These are phyloP conservation scores for Sphagnum contortum DNA, from an alignment of 225 moss, liverwort and hornwort genomes.

Conservation along the genomic window DNA sequence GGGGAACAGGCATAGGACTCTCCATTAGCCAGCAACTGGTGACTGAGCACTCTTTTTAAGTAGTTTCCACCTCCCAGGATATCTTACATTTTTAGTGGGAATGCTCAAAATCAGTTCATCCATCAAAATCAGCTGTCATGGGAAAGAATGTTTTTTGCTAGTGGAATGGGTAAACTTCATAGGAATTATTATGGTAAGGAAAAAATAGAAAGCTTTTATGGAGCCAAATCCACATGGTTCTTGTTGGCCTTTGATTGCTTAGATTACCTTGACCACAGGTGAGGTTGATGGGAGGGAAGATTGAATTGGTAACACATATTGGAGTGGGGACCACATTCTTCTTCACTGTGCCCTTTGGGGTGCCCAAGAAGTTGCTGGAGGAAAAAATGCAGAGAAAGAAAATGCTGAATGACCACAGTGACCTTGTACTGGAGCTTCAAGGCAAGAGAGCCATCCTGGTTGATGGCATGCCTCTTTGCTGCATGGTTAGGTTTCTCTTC, in stretches of 20 bases:
- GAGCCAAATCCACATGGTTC: too few relatives aligned
- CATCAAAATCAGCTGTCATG: too few relatives aligned
- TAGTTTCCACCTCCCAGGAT: too few relatives aligned
- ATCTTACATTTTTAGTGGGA: too few relatives aligned
- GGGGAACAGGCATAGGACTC: constrained; percentile 13
- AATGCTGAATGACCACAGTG: not conserved
- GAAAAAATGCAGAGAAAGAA: not conserved
- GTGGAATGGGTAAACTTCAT: too few relatives aligned
- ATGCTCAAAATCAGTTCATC: too few relatives aligned
- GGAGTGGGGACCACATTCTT: constrained; percentile 15
- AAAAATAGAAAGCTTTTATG: too few relatives aligned
- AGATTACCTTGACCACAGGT: constrained; percentile 2
- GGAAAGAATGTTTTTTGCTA: too few relatives aligned
- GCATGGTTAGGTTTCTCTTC: constrained; percentile 3
- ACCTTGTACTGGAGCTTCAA: constrained; percentile 1
- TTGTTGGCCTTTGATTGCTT: too few relatives aligned
- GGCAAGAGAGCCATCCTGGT: constrained; percentile 8
- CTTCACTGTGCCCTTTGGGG: constrained; percentile 7
- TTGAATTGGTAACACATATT: constrained; percentile 6
- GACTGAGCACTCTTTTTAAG: not conserved
- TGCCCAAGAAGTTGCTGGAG: not conserved
- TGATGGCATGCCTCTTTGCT: constrained; percentile 12
- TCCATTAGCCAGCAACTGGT: constrained; percentile 9
- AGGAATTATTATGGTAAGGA: too few relatives aligned
- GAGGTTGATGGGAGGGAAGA: constrained; percentile 11